Base-by-base conservation (phyloP, 2,329 filamentous ascomycete species). In the Diatrype stigma region DNA sequence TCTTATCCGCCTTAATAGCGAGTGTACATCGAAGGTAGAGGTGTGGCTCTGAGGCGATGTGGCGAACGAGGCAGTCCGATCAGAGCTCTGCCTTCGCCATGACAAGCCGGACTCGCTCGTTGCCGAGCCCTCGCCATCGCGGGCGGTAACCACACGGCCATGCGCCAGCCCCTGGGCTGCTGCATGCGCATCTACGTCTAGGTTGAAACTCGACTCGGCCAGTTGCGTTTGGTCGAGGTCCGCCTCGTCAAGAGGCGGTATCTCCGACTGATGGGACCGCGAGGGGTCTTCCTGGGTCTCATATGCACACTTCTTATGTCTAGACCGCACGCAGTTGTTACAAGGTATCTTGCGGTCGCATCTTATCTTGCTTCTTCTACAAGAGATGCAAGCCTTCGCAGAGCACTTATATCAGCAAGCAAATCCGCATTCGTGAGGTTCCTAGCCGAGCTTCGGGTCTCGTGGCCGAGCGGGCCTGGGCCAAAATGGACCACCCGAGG, bases 331-430 rank as follows among this genome's bases (percentile, higher is more conserved):
- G 59, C 84, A 86, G 51, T 83, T 81, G 52, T 71, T 74, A 59
- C 83, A 86, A 1, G 84, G 84, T 6, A 68, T 65, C 52, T 77
- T 76, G 46, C 80, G 77, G 60, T 86, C 78, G 60, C 83, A 86
- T 45, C 76, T 74, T 52, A 86, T 78, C 64, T 86, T 87, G 38
- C 81, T 79, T 50, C 68, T 75, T 42, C 82, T 73, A 59, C 84
- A 86, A 40, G 81, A 71, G 56, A 74, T 68, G 61, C 81, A 85
- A 1, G 81, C 81, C 30, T 76, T 30, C 10, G 26, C 26, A 30
- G 10, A 6, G 26, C 26, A 5, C 26, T 5, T 30, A 30, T 30
- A 30, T 30, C 10, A 30, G 26, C 26, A 30, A 30, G 26, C 26
- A 30, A 5, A 30, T 6, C 26, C 10, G 26, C 26, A 30, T n/a